These are phyloP conservation scores for Jaltomata sinuosa DNA, from an alignment of 257 asterid species.

Conservation along the genomic window DNA sequence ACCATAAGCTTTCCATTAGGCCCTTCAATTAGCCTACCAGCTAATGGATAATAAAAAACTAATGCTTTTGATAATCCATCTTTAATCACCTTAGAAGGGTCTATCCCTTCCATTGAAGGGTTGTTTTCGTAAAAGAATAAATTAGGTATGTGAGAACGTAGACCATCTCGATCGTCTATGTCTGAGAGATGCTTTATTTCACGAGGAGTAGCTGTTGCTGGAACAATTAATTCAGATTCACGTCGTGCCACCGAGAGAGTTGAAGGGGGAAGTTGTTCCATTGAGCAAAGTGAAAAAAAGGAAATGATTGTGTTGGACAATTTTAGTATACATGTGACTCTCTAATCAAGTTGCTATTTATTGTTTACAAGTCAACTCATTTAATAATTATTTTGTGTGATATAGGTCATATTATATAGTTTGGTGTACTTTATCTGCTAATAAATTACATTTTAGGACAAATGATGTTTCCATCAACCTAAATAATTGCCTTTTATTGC, in stretches of 20 bases:
- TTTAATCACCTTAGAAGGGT: slow-evolving; percentile 1
- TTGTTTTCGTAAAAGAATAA: not conserved
- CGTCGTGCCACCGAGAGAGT: not conserved
- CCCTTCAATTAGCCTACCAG: slow-evolving; percentile 11
- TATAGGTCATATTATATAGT: not conserved
- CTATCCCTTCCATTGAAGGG: not conserved
- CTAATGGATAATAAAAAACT: slow-evolving; percentile 13
- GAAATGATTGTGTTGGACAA: not conserved
- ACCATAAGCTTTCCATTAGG: not conserved
- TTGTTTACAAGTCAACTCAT: not conserved
- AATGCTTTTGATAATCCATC: slow-evolving; percentile 12
- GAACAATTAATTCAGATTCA: not conserved
- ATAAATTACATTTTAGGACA: not conserved
- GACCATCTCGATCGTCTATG: not conserved
- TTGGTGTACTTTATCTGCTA: not conserved
- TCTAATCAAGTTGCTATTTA: not conserved
- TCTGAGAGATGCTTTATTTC: not conserved
- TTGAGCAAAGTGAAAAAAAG: not conserved
- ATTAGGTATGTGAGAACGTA: not conserved
- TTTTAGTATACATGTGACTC: not conserved
- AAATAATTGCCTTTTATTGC: not conserved
- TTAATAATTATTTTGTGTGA: not conserved
- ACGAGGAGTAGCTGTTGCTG: not conserved
- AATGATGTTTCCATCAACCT: not conserved
- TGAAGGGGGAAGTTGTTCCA: not conserved